Evolutionary conservation across 345 rosid genomes (phyloP).

Genomic region (Eucalyptus victrix): DNA sequence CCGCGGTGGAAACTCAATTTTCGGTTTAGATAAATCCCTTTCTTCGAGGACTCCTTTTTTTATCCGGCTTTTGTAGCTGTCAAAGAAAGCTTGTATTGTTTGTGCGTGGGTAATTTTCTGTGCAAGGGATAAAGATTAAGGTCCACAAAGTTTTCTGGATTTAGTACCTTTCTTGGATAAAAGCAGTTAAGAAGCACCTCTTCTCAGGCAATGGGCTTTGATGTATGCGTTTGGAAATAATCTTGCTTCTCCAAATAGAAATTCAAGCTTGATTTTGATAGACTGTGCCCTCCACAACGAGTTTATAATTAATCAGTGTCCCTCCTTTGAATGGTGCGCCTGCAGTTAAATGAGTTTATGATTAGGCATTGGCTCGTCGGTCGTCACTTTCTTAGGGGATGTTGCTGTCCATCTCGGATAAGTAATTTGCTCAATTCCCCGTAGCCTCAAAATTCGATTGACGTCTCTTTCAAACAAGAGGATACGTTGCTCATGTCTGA

Average conservation of each 20-base stretch:
- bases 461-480: not conserved
- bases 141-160: not conserved
- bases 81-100: not conserved
- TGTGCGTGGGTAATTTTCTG: not conserved
- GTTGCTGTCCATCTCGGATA: too few species aligned
- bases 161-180: not conserved
- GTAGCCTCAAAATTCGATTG: not conserved
- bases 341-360: not conserved
- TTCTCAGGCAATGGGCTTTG: not conserved
- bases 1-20: not conserved
- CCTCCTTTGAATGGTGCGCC: not conserved
- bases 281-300: not conserved
- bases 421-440: not conserved
- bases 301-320: too few species aligned
- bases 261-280: not conserved
- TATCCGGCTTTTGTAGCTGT: not conserved
- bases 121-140: not conserved
- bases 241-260: not conserved
- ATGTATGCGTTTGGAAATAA: not conserved
- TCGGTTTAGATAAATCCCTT: not conserved
- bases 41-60: not conserved
- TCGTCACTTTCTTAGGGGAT: not conserved
- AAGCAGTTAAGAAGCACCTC: not conserved
- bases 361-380: not conserved
- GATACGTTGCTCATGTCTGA: not conserved